Evolutionary conservation across 78 protist genomes (phyloP).

Genomic region (Dictyostelium firmibasis): DNA sequence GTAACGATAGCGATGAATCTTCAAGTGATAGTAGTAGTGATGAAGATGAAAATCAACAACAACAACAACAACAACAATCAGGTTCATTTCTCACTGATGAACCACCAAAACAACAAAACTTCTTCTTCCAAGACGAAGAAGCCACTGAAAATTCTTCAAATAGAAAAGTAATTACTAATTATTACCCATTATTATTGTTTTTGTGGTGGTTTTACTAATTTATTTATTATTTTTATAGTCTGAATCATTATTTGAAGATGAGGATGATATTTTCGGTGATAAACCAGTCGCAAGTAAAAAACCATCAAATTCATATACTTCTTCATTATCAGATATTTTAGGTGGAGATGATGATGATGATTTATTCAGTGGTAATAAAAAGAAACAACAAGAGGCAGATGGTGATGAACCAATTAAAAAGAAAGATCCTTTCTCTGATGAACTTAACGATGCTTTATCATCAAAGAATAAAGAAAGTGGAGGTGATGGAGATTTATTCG

Average conservation of each 20-base stretch:
- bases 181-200: not conserved
- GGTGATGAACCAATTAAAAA: not conserved
- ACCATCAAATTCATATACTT: slow-evolving; percentile 6
- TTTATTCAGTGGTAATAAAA: not conserved
- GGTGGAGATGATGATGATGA: slow-evolving; percentile 70
- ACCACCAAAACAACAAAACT: slow-evolving; percentile 21
- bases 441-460: slow-evolving; percentile 28
- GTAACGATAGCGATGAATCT: not conserved
- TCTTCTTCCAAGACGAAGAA: slow-evolving; percentile 51
- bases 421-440: slow-evolving; percentile 65
- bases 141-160: not conserved
- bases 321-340: slow-evolving; percentile 57
- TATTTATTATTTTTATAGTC: not conserved
- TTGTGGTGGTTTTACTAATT: not conserved
- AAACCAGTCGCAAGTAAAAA: slow-evolving; percentile 1
- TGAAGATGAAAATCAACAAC: not conserved
- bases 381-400: not conserved
- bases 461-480: slow-evolving; percentile 20
- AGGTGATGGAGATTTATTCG: slow-evolving; percentile 17
- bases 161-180: not conserved
- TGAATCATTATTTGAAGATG: slow-evolving; percentile 9
- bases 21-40: slow-evolving; percentile 1
- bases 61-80: slow-evolving; percentile 7
- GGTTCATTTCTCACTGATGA: slow-evolving; percentile 34
- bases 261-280: slow-evolving; percentile 62